Evolutionary conservation across 2,329 filamentous ascomycete species (phyloP).

Genomic region (Esteya vermicola): DNA sequence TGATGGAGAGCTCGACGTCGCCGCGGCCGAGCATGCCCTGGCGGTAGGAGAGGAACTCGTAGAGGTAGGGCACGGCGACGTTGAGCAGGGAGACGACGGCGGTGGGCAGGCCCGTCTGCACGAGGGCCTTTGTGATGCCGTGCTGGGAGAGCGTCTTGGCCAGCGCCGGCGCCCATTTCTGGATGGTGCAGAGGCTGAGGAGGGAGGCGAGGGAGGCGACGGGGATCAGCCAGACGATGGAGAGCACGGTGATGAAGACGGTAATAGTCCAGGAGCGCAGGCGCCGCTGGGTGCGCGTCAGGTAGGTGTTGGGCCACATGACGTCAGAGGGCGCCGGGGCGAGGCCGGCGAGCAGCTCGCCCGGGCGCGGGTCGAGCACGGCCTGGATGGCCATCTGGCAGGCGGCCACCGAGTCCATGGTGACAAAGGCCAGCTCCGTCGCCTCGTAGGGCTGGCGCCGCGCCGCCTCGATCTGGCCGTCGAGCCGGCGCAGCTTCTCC

Average conservation of each 20-base stretch:
- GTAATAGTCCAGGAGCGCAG: slow-evolving; percentile 74
- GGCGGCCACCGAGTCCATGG: slow-evolving; percentile 89
- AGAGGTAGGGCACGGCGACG: slow-evolving; percentile 80
- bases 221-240: slow-evolving; percentile 76
- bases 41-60: slow-evolving; percentile 79
- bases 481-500: slow-evolving; percentile 64
- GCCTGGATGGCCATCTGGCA: slow-evolving; percentile 95
- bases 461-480: slow-evolving; percentile 57
- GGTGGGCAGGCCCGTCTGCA: slow-evolving; percentile 81
- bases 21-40: slow-evolving; percentile 94
- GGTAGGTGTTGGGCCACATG: slow-evolving; percentile 90
- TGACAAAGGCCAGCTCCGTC: slow-evolving; percentile 83
- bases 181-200: slow-evolving; percentile 68
- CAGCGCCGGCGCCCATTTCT: slow-evolving; percentile 55
- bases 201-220: slow-evolving; percentile 67
- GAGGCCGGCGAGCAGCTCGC: slow-evolving; percentile 69
- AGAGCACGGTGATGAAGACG: slow-evolving; percentile 65
- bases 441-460: slow-evolving; percentile 64
- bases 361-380: slow-evolving; percentile 77
- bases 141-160: slow-evolving; percentile 54
- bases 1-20: slow-evolving; percentile 84
- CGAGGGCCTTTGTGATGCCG: slow-evolving; percentile 55
- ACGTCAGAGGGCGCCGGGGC: slow-evolving; percentile 84
- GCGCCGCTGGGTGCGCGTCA: slow-evolving; percentile 59
- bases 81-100: slow-evolving; percentile 76